A percentile compares a stretch with the other conserved stretches of the same genome.
Evolutionary conservation across 2,329 filamentous ascomycete species (phyloP).

Genomic region (Zarea fungicola): DNA sequence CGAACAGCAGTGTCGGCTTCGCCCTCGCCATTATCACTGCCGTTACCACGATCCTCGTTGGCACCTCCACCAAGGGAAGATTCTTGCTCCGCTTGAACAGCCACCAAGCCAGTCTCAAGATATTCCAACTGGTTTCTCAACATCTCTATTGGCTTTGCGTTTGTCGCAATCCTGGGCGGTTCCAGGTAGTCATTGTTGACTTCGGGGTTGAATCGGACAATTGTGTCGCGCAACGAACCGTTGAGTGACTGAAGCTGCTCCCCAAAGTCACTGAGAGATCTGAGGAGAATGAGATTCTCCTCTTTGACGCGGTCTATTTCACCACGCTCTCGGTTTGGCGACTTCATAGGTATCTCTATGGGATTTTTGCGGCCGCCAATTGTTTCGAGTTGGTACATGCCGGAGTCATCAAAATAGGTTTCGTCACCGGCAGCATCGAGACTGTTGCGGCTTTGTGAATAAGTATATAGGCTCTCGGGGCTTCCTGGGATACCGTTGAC

Average conservation of each 20-base stretch:
- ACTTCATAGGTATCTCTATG: constrained; percentile 56
- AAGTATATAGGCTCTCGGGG: constrained; percentile 71
- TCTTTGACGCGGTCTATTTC: constrained; percentile 11
- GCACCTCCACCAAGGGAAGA: constrained; percentile 25
- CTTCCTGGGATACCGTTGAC: constrained; percentile 63
- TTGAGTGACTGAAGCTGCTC: constrained; percentile 64
- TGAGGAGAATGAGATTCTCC: constrained; percentile 22
- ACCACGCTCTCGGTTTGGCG: constrained; percentile 43
- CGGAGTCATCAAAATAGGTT: constrained; percentile 70
- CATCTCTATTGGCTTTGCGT: constrained; percentile 39
- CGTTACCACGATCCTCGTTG: constrained; percentile 46
- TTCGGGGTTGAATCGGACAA: constrained; percentile 57
- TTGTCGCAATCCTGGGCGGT: constrained; percentile 31
- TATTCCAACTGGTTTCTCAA: constrained; percentile 61
- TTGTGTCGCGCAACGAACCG: constrained; percentile 58
- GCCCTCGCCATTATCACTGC: constrained; percentile 37
- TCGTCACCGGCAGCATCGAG: constrained; percentile 50
- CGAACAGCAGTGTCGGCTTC: constrained; percentile 53
- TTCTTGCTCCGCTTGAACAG: constrained; percentile 54
- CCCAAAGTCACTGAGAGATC: constrained; percentile 57
- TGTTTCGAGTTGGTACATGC: constrained; percentile 62
- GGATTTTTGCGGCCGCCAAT: constrained; percentile 33
- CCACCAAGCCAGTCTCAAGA: constrained; percentile 59
- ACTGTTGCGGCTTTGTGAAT: constrained; percentile 56
- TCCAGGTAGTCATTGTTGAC: constrained; percentile 42